Evolutionary conservation across 176 grass and related monocot species (phyloP).

Genomic region (Otatea glauca): DNA sequence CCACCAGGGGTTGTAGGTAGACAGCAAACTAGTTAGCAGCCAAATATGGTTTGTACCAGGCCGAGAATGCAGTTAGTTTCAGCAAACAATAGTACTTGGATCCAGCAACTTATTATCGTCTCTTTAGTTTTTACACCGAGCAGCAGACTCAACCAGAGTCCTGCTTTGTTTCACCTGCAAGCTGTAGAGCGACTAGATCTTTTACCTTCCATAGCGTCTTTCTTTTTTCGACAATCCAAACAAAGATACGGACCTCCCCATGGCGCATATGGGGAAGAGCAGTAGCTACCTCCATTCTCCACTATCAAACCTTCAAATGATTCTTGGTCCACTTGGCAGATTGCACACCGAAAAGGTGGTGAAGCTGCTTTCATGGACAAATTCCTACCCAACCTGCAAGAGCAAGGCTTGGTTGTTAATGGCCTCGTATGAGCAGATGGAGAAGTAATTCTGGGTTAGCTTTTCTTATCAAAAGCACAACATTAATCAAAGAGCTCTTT

Average conservation of each 20-base stretch:
- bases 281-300: conserved; percentile 53
- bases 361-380: conserved; percentile 61
- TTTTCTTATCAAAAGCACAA: neutral
- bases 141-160: neutral
- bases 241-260: conserved; percentile 87
- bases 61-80: conserved; percentile 47
- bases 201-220: conserved; percentile 98
- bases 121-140: conserved; percentile 34
- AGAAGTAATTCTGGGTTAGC: neutral
- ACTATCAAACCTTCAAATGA: conserved; percentile 62
- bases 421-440: neutral
- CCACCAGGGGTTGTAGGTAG: neutral
- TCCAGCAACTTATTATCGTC: conserved; percentile 35
- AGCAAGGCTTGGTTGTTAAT: conserved; percentile 14
- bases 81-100: conserved; percentile 46
- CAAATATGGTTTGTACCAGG: conserved; percentile 41
- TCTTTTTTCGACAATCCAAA: conserved; percentile 87
- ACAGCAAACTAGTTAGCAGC: conserved; percentile 52
- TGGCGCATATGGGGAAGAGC: conserved; percentile 48
- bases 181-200: conserved; percentile 55
- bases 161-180: conserved; percentile 55
- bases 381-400: conserved; percentile 74
- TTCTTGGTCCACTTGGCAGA: conserved; percentile 83
- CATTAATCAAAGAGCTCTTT: too few species aligned
- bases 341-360: conserved; percentile 65